These are phyloP conservation scores for Naganishia liquefaciens DNA, from an alignment of 1,284 basidiomycete species.

Conservation along the genomic window DNA sequence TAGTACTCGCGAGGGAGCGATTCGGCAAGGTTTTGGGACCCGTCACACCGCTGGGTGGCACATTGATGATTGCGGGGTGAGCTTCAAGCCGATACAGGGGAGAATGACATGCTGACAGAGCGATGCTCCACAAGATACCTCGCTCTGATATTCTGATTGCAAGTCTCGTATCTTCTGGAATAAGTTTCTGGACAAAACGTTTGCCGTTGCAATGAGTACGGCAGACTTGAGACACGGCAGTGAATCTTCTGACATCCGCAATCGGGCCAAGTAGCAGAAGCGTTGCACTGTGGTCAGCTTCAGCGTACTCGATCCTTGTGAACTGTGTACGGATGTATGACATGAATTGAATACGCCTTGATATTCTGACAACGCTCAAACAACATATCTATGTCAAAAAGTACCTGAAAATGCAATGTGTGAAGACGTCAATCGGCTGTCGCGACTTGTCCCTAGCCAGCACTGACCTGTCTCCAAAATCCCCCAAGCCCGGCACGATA, in stretches of 20 bases:
- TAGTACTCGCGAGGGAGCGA: slow-evolving; percentile 63
- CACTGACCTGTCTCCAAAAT: slow-evolving; percentile 75
- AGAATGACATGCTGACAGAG: background rate
- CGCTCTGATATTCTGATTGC: background rate
- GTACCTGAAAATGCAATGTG: background rate
- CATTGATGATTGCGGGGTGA: slow-evolving; percentile 75
- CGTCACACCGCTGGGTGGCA: slow-evolving; percentile 72
- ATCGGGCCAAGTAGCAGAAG: too few relatives aligned
- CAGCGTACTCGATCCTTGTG: too few relatives aligned
- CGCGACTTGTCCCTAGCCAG: background rate
- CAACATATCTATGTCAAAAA: slow-evolving; percentile 9
- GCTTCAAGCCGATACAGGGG: slow-evolving; percentile 37
- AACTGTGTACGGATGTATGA: too few relatives aligned
- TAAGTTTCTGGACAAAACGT: too few relatives aligned
- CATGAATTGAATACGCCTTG: too few relatives aligned
- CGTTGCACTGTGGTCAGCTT: too few relatives aligned
- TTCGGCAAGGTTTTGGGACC: slow-evolving; percentile 67
- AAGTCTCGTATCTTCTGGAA: background rate
- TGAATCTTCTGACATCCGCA: too few relatives aligned
- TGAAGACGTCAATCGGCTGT: background rate
- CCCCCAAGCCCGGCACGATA: slow-evolving; percentile 81
- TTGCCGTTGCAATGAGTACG: too few relatives aligned
- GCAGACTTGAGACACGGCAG: too few relatives aligned
- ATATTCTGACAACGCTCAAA: background rate
- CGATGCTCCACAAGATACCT: background rate